phyloP scores from a whole-genome alignment of 192 early-diverging fungal species.

The Geranomyces michiganensis region DNA sequence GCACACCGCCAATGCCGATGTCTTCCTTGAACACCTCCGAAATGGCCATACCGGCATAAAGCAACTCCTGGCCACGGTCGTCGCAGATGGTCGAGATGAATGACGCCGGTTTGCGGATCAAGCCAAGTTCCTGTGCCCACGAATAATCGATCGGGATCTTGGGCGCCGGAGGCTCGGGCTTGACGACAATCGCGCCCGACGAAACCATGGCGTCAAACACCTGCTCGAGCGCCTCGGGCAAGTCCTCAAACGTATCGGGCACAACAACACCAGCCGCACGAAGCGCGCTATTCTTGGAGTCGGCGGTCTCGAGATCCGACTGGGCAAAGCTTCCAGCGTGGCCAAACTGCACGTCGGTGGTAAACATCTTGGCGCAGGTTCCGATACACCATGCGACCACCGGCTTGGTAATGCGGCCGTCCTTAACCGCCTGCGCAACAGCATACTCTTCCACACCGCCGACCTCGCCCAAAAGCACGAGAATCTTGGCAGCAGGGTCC shows the following conservation, averaged over 20 bases:
- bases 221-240: conserved; percentile 79
- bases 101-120: conserved; percentile 96
- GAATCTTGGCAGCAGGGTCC: conserved; percentile 91
- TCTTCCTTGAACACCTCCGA: conserved; percentile 98
- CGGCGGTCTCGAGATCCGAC: conserved; percentile 94
- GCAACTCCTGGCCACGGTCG: conserved; percentile 97
- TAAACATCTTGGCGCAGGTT: conserved; percentile 99
- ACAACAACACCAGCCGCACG: conserved; percentile 86
- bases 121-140: conserved; percentile 97
- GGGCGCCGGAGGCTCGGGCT: conserved; percentile 87
- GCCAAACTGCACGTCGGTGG: conserved; percentile 97
- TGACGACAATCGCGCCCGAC: conserved; percentile 68
- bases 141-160: conserved; percentile 99
- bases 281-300: conserved; percentile 92
- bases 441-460: conserved; percentile 97
- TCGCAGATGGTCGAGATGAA: conserved; percentile 99
- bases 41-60: conserved; percentile 98
- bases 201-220: conserved; percentile 79
- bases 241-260: conserved; percentile 93
- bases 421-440: conserved; percentile 88
- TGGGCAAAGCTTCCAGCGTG: conserved; percentile 97
- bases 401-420: conserved; percentile 93
- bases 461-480: conserved; percentile 95
- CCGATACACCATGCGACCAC: conserved; percentile 99
- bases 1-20: conserved; percentile 97